Evolutionary conservation across 306 rosid species (phyloP).

Genomic region (Vigna trinervia): DNA sequence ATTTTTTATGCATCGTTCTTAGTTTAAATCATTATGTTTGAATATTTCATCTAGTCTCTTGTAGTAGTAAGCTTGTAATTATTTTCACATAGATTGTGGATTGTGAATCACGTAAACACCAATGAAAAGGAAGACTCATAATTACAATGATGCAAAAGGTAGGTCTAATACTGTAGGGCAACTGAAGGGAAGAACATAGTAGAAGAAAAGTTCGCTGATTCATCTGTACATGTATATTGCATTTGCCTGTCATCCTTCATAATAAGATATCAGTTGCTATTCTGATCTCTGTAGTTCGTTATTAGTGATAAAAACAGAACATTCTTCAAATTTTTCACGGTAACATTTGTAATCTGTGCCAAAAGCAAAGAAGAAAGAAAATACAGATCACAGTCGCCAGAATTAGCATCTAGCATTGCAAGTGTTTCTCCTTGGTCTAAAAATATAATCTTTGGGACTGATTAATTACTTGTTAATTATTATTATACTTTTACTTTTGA

Average conservation of each 20-base stretch:
- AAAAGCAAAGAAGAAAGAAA: background rate
- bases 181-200: background rate
- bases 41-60: background rate
- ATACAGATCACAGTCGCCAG: background rate
- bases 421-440: constrained; percentile 12
- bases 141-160: no score
- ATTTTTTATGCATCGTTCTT: background rate
- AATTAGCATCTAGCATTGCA: background rate
- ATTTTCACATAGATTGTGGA: no score
- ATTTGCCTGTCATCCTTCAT: constrained; percentile 3
- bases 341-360: background rate
- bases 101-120: no score
- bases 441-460: background rate
- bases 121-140: no score
- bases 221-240: constrained; percentile 2
- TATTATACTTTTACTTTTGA: background rate
- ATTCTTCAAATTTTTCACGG: background rate
- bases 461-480: background rate
- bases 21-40: constrained; percentile 14
- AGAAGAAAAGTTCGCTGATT: constrained; percentile 13
- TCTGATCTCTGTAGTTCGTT: constrained; percentile 2
- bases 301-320: background rate
- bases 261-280: constrained; percentile 14
- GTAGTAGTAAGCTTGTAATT: background rate
- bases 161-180: no score